A percentile compares a stretch with the other conserved stretches of the same genome.
Evolutionary conservation across 805 yeast species (phyloP).

Genomic region (Komagataella pseudopastoris): DNA sequence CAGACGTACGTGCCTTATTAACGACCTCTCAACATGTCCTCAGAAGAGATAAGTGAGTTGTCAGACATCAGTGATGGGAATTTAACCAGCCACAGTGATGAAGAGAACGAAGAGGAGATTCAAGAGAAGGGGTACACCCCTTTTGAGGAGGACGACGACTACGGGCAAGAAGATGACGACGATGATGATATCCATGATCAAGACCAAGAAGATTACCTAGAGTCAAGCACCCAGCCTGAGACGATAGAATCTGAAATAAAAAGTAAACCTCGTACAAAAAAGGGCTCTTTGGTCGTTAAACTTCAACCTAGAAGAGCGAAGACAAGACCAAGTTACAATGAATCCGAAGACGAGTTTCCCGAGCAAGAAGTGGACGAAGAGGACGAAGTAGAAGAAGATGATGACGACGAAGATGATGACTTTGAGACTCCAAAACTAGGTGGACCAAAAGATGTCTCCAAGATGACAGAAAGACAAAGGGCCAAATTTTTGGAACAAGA

Average conservation of each 20-base stretch:
- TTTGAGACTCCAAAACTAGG: conserved; percentile 21
- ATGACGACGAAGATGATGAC: conserved; percentile 9
- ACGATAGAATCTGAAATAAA: neutral
- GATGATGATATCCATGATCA: conserved; percentile 7
- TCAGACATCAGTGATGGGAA: neutral
- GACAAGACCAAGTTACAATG: conserved; percentile 1
- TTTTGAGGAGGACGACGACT: neutral
- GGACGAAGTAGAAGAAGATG: conserved; percentile 6
- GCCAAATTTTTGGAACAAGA: conserved; percentile 24
- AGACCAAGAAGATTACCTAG: conserved; percentile 3
- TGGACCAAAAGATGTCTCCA: conserved; percentile 24
- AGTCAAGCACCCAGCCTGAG: conserved; percentile 2
- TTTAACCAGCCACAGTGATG: neutral
- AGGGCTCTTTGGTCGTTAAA: conserved; percentile 5
- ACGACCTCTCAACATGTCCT: neutral
- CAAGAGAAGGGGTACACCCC: conserved; percentile 1
- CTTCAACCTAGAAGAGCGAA: conserved; percentile 5
- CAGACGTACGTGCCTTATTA: neutral
- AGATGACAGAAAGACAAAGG: conserved; percentile 45
- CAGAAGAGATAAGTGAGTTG: neutral
- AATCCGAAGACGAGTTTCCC: conserved; percentile 1
- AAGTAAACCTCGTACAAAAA: conserved; percentile 2
- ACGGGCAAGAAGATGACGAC: conserved; percentile 7
- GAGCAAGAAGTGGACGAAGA: conserved; percentile 5
- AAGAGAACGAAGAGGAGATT: conserved; percentile 1